phyloP scores from a whole-genome alignment of 2,329 filamentous ascomycete genomes.

The Colletotrichum limetticola region DNA sequence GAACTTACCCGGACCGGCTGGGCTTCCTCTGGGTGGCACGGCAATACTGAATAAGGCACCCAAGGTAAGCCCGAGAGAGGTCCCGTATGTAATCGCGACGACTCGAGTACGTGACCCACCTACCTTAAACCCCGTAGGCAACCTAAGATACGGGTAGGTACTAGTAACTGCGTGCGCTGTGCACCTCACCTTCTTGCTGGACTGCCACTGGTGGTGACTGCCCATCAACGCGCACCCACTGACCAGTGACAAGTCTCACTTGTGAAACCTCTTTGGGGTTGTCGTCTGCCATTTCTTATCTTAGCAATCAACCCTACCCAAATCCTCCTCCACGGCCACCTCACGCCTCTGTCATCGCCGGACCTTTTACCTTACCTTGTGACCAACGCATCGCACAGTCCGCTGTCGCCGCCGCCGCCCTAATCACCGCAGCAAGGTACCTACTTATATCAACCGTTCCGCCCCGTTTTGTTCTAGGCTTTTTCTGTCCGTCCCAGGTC shows the following conservation, averaged over 20 bases:
- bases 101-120: background rate
- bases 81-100: background rate
- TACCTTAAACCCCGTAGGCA: too few species aligned
- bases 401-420: conserved; percentile 19
- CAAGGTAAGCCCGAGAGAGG: background rate
- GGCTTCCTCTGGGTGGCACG: background rate
- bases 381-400: conserved; percentile 33
- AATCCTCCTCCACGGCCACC: conserved; percentile 16
- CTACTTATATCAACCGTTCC: conserved; percentile 22
- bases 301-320: conserved; percentile 21
- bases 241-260: conserved; percentile 27
- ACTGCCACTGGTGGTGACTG: background rate
- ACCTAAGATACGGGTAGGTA: too few species aligned
- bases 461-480: conserved; percentile 29
- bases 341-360: conserved; percentile 30
- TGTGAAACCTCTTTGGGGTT: conserved; percentile 25
- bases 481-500: conserved; percentile 23
- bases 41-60: background rate
- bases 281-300: conserved; percentile 30
- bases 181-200: background rate
- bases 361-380: conserved; percentile 15
- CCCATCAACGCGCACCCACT: background rate
- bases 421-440: conserved; percentile 27
- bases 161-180: background rate
- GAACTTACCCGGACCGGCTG: background rate